Evolutionary conservation across 176 grass and related monocot species (phyloP).

Genomic region (Ampelocalamus luodianensis): DNA sequence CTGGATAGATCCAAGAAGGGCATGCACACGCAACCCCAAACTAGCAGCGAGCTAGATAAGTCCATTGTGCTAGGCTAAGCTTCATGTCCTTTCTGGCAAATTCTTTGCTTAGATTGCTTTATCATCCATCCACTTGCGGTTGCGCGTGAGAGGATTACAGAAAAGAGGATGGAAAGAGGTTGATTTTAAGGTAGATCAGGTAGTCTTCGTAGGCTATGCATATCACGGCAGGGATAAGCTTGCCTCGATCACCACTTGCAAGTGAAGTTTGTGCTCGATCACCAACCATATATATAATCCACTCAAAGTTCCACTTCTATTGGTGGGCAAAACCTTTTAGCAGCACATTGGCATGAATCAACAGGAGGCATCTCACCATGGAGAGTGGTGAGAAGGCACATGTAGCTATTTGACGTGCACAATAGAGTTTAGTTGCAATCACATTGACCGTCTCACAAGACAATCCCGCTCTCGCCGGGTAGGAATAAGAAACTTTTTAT

Average conservation of each 20-base stretch:
- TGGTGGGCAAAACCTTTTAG: not conserved
- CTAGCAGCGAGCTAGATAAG: not conserved
- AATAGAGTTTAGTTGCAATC: not conserved
- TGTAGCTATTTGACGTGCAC: not conserved
- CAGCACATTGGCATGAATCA: not conserved
- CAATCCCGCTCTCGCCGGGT: not conserved
- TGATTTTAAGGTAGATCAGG: slow-evolving; percentile 34
- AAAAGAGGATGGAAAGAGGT: not conserved
- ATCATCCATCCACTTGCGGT: not conserved
- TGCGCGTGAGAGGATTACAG: not conserved
- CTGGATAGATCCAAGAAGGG: no score
- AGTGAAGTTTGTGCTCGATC: slow-evolving; percentile 1
- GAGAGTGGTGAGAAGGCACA: not conserved
- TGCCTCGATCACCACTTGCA: not conserved
- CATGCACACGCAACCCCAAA: not conserved
- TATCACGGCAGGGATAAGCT: not conserved
- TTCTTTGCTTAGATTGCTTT: not conserved
- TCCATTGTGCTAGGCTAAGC: not conserved
- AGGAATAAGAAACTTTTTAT: not conserved
- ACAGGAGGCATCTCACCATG: not conserved
- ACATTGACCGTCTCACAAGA: no score
- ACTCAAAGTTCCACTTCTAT: not conserved
- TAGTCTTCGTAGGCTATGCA: not conserved
- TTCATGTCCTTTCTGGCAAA: no score
- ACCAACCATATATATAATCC: not conserved